Evolutionary conservation across 2,329 filamentous ascomycete species (phyloP), one percentile per base, ranked within the genome.

Genomic region (Fusarium verticillioides): DNA sequence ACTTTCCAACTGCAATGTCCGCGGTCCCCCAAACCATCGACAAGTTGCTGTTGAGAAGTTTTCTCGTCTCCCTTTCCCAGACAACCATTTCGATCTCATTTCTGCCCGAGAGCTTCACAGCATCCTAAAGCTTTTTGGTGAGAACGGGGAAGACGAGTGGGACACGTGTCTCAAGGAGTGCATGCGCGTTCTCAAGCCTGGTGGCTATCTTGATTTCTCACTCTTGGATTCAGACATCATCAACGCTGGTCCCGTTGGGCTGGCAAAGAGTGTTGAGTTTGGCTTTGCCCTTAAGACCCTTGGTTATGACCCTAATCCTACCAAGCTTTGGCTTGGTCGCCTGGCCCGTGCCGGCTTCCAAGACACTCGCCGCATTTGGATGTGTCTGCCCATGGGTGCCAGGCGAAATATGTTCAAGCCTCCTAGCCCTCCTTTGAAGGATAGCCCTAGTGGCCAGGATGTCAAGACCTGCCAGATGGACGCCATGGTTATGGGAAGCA

Each of bases 161-260:
- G 94, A 97, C 79, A 87, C 91, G 54, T 96, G 94, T 69, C 87
- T 98, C 13, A 86, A 86, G 59, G 96, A 99, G 84, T 97, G 95
- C 81, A 91, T 94, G 85, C 94, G 96, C 66, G 92, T 97, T 66
- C 90, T 98, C 75, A 97, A 97, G 84, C 95, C 96, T 1, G 95
- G 94, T 57, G 96, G 96, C 37, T 96, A 96, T 81, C 85, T 99
- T 66, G 96, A 99, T 79, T 99, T 96, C 84, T 92, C 91, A 70
- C 84, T 98, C 49, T 89, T 98, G 76, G 96, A 99, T 81, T 93
- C 95, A 3, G 95, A 97, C 78, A 91, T 99, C 76, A 91, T 97
- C 70, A 95, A 95, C 74, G 91, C 94, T 1, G 95, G 95, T 0
- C 91, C 93, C 0, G 87, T 92, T 26, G 94, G 92, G 40, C 91